Conservation (phyloP, 1,284 basidiomycete genomes). For the Apiotrichum gracile region DNA sequence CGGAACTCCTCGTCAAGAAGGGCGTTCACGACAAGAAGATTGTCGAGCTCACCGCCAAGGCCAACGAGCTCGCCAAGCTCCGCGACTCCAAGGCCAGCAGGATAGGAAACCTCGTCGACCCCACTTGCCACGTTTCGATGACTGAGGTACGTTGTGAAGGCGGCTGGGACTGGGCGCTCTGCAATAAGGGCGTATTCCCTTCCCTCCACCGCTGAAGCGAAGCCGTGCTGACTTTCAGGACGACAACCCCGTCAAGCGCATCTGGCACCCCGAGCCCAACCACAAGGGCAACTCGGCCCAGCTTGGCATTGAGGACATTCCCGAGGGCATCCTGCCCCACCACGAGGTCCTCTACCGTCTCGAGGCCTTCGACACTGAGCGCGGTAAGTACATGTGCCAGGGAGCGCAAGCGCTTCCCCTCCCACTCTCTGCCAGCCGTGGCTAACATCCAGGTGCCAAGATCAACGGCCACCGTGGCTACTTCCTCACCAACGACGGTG, state of each 20-base stretch:
- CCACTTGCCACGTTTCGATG: slow-evolving; percentile 73
- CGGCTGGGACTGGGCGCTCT: neutral
- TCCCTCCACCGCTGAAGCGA: too few species aligned
- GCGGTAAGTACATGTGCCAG: slow-evolving; percentile 52
- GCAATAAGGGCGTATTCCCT: too few species aligned
- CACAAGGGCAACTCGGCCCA: slow-evolving; percentile 50
- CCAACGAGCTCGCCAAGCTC: slow-evolving; percentile 67
- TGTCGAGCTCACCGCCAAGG: slow-evolving; percentile 59
- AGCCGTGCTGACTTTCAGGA: slow-evolving; percentile 54
- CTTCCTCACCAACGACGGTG: slow-evolving; percentile 90
- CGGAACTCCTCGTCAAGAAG: slow-evolving; percentile 80
- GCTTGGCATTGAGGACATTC: slow-evolving; percentile 55
- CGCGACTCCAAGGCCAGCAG: slow-evolving; percentile 65
- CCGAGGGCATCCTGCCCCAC: slow-evolving; percentile 76
- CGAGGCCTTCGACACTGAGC: slow-evolving; percentile 92
- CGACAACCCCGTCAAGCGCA: slow-evolving; percentile 74
- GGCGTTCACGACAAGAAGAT: slow-evolving; percentile 69
- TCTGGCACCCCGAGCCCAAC: slow-evolving; percentile 80
- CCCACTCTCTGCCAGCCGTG: slow-evolving; percentile 49
- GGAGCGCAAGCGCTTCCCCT: slow-evolving; percentile 33
- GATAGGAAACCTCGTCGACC: slow-evolving; percentile 91
- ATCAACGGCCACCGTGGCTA: slow-evolving; percentile 93
- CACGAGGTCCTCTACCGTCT: slow-evolving; percentile 92
- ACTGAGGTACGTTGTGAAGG: slow-evolving; percentile 63
- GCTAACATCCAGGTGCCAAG: slow-evolving; percentile 57